Conservation (phyloP, 345 rosid species). For the Eucalyptus cloeziana region DNA sequence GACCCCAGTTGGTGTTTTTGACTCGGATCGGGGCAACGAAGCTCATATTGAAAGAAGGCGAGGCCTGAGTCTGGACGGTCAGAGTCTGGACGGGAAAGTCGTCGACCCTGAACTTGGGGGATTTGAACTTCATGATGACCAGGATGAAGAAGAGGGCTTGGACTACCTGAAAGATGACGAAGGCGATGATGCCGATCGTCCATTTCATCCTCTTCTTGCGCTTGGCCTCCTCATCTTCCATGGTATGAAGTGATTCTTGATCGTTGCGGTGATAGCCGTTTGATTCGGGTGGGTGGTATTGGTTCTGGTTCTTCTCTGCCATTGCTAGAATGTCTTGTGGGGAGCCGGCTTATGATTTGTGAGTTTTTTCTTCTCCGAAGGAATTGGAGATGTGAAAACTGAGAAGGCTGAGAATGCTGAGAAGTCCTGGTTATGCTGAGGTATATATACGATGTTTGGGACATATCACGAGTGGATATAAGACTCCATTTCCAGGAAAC, state of each 20-base stretch:
- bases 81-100: not conserved
- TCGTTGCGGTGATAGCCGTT: not conserved
- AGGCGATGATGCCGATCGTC: conserved; percentile 1
- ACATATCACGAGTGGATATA: not conserved
- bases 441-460: not conserved
- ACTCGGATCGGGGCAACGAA: not conserved
- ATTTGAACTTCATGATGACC: conserved; percentile 1
- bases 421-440: not conserved
- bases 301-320: not conserved
- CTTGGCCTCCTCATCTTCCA: not conserved
- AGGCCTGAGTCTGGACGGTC: not conserved
- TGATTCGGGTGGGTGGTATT: not conserved
- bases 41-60: not conserved
- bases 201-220: conserved; percentile 11
- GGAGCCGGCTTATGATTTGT: not conserved
- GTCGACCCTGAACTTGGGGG: conserved; percentile 8
- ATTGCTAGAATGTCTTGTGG: not conserved
- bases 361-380: not conserved
- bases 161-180: conserved; percentile 6
- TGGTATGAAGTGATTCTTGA: not conserved
- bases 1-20: conserved; percentile 11
- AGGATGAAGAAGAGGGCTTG: conserved; percentile 1
- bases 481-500: not conserved
- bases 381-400: not conserved
- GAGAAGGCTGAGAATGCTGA: not conserved